Evolutionary conservation across 139 green algal genomes (phyloP), one percentile per base, ranked within the genome.

Genomic region (Chlamydomonas sphaeroides): DNA sequence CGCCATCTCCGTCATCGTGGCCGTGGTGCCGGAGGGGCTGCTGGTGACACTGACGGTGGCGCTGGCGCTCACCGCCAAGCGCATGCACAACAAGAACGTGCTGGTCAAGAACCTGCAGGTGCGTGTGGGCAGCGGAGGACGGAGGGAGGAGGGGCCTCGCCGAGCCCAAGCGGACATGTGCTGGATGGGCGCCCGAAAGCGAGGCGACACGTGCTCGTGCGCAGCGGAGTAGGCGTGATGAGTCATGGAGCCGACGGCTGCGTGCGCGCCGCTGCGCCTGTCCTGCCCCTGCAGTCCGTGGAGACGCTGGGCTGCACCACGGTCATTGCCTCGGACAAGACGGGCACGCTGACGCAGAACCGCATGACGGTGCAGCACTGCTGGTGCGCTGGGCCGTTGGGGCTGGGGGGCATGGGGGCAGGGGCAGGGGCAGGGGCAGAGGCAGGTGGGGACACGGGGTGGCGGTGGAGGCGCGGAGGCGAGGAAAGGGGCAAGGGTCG

Each of bases 361-460:
- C 71, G 82, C 42, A 91, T 91, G 87, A 91, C 87, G 33, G 84
- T 91, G 53, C 85, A 89, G 87, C 85, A 91, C 72, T 89, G 87
- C 83, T 91, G 87, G 80, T 85, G 78, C 66, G 75, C 30, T 15
- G 23, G 67, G 39, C 14, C 32, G 72, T 2, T 32, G 57, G 57
- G 28, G 53, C 53, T n/a, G 57, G 57, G 57, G 28, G 33, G 35
- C 21, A 33, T 30, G 65, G 62, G 23, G 62, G 32, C 3, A 68
- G 62, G 33, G 28, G 51, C 14, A 28, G 51, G 20, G 51, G 20
- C 14, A 61, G 51, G 20, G 51, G 51, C 14, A 25, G 4, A 61
- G 6, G 51, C 15, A 61, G 45, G 45, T 14, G 45, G 45, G 45
- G 45, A 14, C 45, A 14, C 10, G 45, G n/a, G n/a, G n/a, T n/a